These are phyloP conservation scores for Boechera stricta DNA, from an alignment of 345 rosid species.

Conservation along the genomic window DNA sequence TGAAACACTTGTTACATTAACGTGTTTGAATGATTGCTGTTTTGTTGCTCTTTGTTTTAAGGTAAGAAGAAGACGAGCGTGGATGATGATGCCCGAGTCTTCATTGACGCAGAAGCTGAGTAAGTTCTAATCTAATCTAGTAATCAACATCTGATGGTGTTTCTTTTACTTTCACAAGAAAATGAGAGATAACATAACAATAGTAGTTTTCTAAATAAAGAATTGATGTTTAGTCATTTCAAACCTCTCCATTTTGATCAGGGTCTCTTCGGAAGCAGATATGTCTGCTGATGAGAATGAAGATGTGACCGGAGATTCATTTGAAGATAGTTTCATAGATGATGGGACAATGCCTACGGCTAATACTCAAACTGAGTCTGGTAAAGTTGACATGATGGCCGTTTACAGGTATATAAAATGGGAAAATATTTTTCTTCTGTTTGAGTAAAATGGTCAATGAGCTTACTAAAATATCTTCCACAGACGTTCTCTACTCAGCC, in stretches of 20 bases:
- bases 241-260: slow-evolving; percentile 34
- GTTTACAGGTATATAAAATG: slow-evolving; percentile 68
- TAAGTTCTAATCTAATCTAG: slow-evolving; percentile 51
- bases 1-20: not conserved
- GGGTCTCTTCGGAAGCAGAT: slow-evolving; percentile 83
- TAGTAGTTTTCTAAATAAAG: not conserved
- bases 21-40: slow-evolving; percentile 29
- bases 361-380: slow-evolving; percentile 60
- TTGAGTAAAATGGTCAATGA: slow-evolving; percentile 8
- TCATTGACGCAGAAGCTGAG: slow-evolving; percentile 91
- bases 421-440: not conserved
- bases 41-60: slow-evolving; percentile 42
- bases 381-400: slow-evolving; percentile 85
- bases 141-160: slow-evolving; percentile 19
- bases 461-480: slow-evolving; percentile 25
- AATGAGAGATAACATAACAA: slow-evolving; percentile 5
- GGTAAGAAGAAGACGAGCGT: slow-evolving; percentile 58
- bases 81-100: slow-evolving; percentile 48
- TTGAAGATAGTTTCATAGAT: slow-evolving; percentile 89
- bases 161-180: slow-evolving; percentile 20
- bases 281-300: slow-evolving; percentile 70
- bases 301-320: slow-evolving; percentile 52
- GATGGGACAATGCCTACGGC: slow-evolving; percentile 67
- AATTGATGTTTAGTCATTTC: slow-evolving; percentile 21
- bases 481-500: slow-evolving; percentile 95